Conservation (phyloP, 345 rosid genomes). For the Eucalyptus curtisii region DNA sequence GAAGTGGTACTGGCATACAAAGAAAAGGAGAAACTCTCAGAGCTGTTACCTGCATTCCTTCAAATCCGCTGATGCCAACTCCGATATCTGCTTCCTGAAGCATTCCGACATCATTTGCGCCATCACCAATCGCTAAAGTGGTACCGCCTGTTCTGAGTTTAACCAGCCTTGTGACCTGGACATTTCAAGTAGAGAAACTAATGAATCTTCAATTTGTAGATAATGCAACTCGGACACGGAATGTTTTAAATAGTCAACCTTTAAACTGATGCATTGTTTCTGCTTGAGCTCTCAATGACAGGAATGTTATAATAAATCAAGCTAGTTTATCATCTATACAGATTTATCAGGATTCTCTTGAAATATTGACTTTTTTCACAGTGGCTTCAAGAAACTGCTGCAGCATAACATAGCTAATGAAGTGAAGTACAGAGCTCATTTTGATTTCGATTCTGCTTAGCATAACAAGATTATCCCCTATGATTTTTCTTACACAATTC, state of each 20-base stretch:
- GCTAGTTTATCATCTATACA: neutral
- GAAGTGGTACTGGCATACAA: neutral
- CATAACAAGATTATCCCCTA: neutral
- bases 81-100: slow-evolving; percentile 99
- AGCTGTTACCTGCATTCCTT: slow-evolving; percentile 84
- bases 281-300: neutral
- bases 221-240: neutral
- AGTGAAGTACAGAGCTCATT: neutral
- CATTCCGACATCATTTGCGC: slow-evolving; percentile 99
- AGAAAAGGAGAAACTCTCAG: neutral
- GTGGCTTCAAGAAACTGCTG: neutral
- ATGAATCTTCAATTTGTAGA: neutral
- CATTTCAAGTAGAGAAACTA: neutral
- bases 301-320: neutral
- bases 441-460: neutral
- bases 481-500: neutral
- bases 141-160: slow-evolving; percentile 72
- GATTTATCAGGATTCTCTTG: neutral
- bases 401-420: neutral
- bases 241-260: neutral
- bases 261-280: neutral
- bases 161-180: slow-evolving; percentile 91
- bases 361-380: neutral
- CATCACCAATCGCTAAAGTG: slow-evolving; percentile 90
- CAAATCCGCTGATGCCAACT: slow-evolving; percentile 91